A percentile compares a stretch with the other conserved stretches of the same genome.
Evolutionary conservation across 768 basidiomycete genomes (phyloP).

Genomic region (Termitomyces sp.): DNA sequence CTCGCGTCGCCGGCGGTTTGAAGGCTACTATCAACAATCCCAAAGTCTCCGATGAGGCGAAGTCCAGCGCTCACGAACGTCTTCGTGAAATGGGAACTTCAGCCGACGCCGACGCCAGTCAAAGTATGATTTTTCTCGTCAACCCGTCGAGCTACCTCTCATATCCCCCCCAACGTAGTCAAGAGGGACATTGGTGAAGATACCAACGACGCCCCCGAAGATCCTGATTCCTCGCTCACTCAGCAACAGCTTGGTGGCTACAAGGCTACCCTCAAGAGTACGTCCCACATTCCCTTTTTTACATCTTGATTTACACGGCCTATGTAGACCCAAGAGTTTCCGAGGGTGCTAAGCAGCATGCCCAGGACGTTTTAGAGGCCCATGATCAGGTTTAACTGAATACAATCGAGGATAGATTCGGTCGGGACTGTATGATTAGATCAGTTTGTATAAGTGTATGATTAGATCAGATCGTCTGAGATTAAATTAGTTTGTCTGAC

Average conservation of each 20-base stretch:
- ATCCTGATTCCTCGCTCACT: neutral
- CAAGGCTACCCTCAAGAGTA: conserved; percentile 28
- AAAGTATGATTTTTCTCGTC: neutral
- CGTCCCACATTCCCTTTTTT: neutral
- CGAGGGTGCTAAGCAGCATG: no score
- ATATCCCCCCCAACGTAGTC: neutral
- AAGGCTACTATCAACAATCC: conserved; percentile 61
- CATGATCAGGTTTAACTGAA: no score
- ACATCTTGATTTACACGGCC: no score
- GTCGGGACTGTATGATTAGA: no score
- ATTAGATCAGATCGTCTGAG: no score
- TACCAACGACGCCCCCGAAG: neutral
- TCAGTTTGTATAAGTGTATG: no score
- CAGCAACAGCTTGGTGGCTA: conserved; percentile 23
- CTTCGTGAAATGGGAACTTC: conserved; percentile 34
- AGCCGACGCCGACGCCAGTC: conserved; percentile 4
- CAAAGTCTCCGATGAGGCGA: conserved; percentile 53
- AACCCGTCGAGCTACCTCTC: neutral
- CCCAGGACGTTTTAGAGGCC: no score
- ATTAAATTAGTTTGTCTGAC: no score
- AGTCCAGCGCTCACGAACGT: conserved; percentile 41
- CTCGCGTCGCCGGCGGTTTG: conserved; percentile 40
- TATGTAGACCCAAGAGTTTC: no score
- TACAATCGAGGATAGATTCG: no score
- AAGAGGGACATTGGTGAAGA: neutral